These are phyloP conservation scores for Boletus huronensis DNA, from an alignment of 768 basidiomycete genomes.

Conservation along the genomic window DNA sequence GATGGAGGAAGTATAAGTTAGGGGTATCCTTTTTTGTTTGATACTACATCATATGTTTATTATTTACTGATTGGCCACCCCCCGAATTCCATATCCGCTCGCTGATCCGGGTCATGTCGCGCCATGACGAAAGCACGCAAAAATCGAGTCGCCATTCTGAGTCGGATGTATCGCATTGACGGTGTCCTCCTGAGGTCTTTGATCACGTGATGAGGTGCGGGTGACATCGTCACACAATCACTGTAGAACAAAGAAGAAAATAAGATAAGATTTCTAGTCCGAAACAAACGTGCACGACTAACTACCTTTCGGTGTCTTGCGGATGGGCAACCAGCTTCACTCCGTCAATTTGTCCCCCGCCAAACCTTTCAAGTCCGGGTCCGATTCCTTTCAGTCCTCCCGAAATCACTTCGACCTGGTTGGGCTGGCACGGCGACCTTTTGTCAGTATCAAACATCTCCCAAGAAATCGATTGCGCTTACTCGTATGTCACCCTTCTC, in stretches of 20 bases:
- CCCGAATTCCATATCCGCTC: slow-evolving; percentile 29
- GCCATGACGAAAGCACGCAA: slow-evolving; percentile 30
- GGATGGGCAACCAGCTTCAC: slow-evolving; percentile 44
- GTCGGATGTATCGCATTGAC: slow-evolving; percentile 30
- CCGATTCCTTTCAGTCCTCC: slow-evolving; percentile 42
- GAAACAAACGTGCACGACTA: slow-evolving; percentile 17
- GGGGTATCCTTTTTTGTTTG: slow-evolving; percentile 6
- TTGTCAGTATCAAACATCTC: not conserved
- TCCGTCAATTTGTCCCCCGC: slow-evolving; percentile 40
- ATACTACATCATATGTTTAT: slow-evolving; percentile 17
- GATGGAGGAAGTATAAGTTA: slow-evolving; percentile 15
- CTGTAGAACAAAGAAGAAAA: slow-evolving; percentile 18
- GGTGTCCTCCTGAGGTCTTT: slow-evolving; percentile 29
- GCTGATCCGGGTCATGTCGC: slow-evolving; percentile 26
- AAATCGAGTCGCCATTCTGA: slow-evolving; percentile 32
- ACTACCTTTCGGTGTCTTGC: slow-evolving; percentile 41
- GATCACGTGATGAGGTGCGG: slow-evolving; percentile 15
- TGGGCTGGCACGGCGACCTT: slow-evolving; percentile 34
- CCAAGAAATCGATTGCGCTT: slow-evolving; percentile 1
- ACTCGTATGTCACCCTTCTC: slow-evolving; percentile 33
- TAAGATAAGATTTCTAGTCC: slow-evolving; percentile 26
- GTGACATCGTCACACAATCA: slow-evolving; percentile 20
- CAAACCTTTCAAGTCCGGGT: slow-evolving; percentile 40
- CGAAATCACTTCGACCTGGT: slow-evolving; percentile 38
- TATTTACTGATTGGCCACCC: slow-evolving; percentile 31